Percentiles rank a stretch among this genome's conserved stretches.
These are phyloP conservation scores for Erythrophleum ivorense DNA, from an alignment of 331 rosid species.

Conservation along the genomic window DNA sequence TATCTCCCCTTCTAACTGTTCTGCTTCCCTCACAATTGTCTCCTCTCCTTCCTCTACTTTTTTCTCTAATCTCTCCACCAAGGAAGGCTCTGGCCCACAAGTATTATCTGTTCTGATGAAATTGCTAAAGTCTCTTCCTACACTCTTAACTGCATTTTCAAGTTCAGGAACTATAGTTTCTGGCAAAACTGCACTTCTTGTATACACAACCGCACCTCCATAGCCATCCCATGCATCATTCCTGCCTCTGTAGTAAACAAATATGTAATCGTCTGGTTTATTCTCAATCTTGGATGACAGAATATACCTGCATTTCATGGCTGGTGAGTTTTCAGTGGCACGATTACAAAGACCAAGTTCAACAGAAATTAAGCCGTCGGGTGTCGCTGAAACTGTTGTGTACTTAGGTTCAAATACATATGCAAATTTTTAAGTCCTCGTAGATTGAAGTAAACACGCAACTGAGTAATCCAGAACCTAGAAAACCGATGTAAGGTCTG, in stretches of 20 bases:
- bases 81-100: conserved; percentile 96
- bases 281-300: conserved; percentile 77
- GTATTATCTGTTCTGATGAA: conserved; percentile 81
- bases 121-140: conserved; percentile 78
- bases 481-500: conserved; percentile 6
- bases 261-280: conserved; percentile 75
- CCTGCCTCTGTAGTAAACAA: conserved; percentile 87
- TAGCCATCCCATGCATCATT: conserved; percentile 99
- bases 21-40: conserved; percentile 72
- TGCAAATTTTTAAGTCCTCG: neutral
- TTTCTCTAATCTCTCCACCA: conserved; percentile 89
- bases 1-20: conserved; percentile 74
- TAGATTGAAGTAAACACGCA: neutral
- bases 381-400: conserved; percentile 5
- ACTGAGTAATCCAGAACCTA: neutral
- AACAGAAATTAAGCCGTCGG: neutral
- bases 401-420: neutral
- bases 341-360: conserved; percentile 14
- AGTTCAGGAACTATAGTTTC: conserved; percentile 80
- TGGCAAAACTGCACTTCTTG: conserved; percentile 85
- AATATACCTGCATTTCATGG: conserved; percentile 66
- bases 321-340: conserved; percentile 10
- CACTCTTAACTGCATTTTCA: conserved; percentile 66
- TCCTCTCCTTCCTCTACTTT: conserved; percentile 88
- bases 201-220: conserved; percentile 88